Evolutionary conservation across 2,329 filamentous ascomycete genomes (phyloP).

Genomic region (Talaromyces sp.): DNA sequence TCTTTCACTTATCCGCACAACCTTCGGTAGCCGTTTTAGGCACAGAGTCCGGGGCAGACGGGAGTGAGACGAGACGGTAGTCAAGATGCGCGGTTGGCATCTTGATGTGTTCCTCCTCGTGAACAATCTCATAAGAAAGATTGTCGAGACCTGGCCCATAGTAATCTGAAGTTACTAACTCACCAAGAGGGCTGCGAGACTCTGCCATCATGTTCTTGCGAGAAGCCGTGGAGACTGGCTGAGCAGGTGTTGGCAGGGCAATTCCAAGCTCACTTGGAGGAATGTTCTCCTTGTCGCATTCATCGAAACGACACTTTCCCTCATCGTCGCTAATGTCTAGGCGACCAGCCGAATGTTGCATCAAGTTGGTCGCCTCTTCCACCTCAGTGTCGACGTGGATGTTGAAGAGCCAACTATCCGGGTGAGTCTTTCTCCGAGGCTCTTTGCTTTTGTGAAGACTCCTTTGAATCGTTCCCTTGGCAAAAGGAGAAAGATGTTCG

Average conservation of each 20-base stretch:
- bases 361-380: conserved; percentile 85
- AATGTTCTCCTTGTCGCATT: conserved; percentile 87
- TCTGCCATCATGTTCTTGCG: conserved; percentile 55
- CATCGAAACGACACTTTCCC: conserved; percentile 55
- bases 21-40: background rate
- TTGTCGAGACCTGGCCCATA: conserved; percentile 64
- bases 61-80: background rate
- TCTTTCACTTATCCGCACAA: background rate
- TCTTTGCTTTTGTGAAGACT: conserved; percentile 2
- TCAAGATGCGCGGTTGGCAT: background rate
- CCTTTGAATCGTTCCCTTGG: conserved; percentile 43
- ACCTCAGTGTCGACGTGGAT: conserved; percentile 91
- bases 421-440: conserved; percentile 40
- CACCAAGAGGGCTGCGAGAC: conserved; percentile 62
- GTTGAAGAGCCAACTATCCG: conserved; percentile 72
- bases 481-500: conserved; percentile 49
- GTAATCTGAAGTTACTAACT: conserved; percentile 65
- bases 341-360: conserved; percentile 83
- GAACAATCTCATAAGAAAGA: conserved; percentile 58
- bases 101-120: conserved; percentile 51
- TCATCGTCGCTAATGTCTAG: conserved; percentile 81
- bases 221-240: conserved; percentile 24
- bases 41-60: background rate
- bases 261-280: conserved; percentile 63
- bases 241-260: conserved; percentile 49